Conservation (phyloP, 2,329 filamentous ascomycete species). For the Aureobasidium sp. region DNA sequence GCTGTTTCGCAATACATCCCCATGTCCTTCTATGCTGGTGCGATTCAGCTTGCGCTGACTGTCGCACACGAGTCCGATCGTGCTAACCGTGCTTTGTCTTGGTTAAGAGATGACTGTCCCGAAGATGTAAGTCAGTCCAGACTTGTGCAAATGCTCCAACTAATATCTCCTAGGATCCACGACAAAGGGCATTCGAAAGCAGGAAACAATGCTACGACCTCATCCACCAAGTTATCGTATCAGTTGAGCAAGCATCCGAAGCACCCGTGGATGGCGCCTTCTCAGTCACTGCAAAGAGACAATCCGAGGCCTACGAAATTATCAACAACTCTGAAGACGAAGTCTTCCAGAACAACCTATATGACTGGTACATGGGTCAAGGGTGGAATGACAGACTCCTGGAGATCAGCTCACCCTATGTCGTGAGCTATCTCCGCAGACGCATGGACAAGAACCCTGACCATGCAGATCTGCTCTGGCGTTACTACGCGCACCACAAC, state of each 20-base stretch:
- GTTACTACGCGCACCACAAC: slow-evolving; percentile 79
- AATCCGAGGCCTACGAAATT: slow-evolving; percentile 81
- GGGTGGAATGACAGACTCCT: slow-evolving; percentile 81
- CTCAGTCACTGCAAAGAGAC: slow-evolving; percentile 68
- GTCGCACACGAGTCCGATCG: slow-evolving; percentile 82
- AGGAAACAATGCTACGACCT: slow-evolving; percentile 77
- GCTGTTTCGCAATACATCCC: slow-evolving; percentile 73
- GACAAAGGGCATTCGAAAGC: slow-evolving; percentile 59
- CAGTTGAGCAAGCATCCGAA: slow-evolving; percentile 65
- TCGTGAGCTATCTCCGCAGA: slow-evolving; percentile 76
- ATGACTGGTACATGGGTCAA: slow-evolving; percentile 90
- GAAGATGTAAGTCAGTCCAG: slow-evolving; percentile 31
- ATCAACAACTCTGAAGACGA: slow-evolving; percentile 85
- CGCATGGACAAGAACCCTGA: slow-evolving; percentile 64
- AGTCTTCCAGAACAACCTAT: slow-evolving; percentile 92
- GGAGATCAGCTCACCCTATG: slow-evolving; percentile 74
- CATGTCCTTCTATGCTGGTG: slow-evolving; percentile 82
- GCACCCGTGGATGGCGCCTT: slow-evolving; percentile 71
- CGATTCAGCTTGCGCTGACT: slow-evolving; percentile 76
- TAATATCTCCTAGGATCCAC: slow-evolving; percentile 49
- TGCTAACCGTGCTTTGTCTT: slow-evolving; percentile 75
- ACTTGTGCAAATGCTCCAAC: background rate
- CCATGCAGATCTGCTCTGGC: slow-evolving; percentile 86
- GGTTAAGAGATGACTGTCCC: slow-evolving; percentile 78
- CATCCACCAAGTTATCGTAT: slow-evolving; percentile 72